Evolutionary conservation across 177 flowering plant genomes (phyloP).

Genomic region (Telopea speciosissima): DNA sequence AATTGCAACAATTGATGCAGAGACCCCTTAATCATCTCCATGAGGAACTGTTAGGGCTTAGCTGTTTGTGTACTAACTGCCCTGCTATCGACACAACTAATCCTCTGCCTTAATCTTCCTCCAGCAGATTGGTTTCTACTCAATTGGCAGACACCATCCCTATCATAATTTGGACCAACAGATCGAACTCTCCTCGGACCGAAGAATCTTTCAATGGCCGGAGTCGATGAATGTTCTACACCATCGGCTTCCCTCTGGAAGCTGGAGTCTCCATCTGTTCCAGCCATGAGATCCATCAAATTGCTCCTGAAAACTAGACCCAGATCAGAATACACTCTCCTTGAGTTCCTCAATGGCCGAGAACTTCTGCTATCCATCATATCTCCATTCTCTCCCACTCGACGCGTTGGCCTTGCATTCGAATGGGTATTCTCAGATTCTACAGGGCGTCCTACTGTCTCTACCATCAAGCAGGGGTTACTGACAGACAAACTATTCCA

Average conservation of each 20-base stretch:
- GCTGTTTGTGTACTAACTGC: conserved; percentile 10
- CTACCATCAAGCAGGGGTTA: conserved; percentile 82
- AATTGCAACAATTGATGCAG: background rate
- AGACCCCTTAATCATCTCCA: background rate
- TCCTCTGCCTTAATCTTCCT: conserved; percentile 12
- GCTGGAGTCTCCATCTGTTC: conserved; percentile 28
- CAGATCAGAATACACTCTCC: conserved; percentile 65
- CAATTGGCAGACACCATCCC: conserved; percentile 7
- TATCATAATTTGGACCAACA: conserved; percentile 8
- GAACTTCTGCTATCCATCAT: conserved; percentile 18
- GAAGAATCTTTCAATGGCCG: conserved; percentile 18
- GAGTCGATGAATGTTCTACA: conserved; percentile 14
- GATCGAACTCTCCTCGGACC: conserved; percentile 21
- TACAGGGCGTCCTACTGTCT: conserved; percentile 52
- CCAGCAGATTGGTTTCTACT: conserved; percentile 27
- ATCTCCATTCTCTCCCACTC: conserved; percentile 23
- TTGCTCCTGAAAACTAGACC: conserved; percentile 43
- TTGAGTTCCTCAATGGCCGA: conserved; percentile 26
- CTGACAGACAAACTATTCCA: conserved; percentile 54
- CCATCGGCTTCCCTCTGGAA: conserved; percentile 24
- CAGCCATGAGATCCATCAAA: conserved; percentile 71
- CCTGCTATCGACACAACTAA: conserved; percentile 5
- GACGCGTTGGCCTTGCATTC: conserved; percentile 19
- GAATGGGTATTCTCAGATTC: conserved; percentile 24
- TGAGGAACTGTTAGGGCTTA: background rate